Base-by-base conservation (phyloP, 306 rosid genomes). In the Quercus berberidifolia region DNA sequence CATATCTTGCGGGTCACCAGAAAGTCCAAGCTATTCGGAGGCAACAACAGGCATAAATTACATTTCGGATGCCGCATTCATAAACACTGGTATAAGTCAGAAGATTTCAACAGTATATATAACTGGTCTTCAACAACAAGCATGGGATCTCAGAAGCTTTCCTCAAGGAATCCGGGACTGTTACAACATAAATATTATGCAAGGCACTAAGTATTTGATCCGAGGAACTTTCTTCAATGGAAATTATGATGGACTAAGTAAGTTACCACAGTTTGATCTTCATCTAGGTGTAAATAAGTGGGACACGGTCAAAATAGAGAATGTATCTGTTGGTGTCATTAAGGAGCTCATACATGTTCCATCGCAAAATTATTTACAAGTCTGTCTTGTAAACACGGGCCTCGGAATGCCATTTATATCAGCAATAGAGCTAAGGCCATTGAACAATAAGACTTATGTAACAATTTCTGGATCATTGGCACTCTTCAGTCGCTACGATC, bases 351-450 rank as follows among this genome's bases (percentile, higher is more conserved):
- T 87, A 74, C 79, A 87, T 52, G 71, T 79, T 28, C 80, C 91
- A 9, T 69, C 78, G 1, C 21, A 15, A 80, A 88, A 86, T 65
- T 59, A 75, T 6, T 19, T 86, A 1, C 70, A 76, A 28, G 83
- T 90, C n/a, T 90, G 92, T 71, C 83, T 88, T 0, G 69, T 88
- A 30, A 81, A 88, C 73, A 83, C 71, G 0, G 84, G 69, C 20
- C 1, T 2, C 1, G 94, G 90, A 74, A 86, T 75, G 5, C 94
- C 94, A 8, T 90, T 86, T 80, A 86, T 90, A 80, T 88, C 92
- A 6, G 79, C 86, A 4, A 33, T 90, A n/a, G 92, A 90, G 25
- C 62, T 88, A 4, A 84, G 89, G 80, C 88, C 85, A 23, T 71
- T 90, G 49, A 64, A 73, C 13, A 52, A 75, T 72, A 49, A 57